Base-by-base conservation (phyloP, 371 early-diverging fungal genomes). In the Mucor racemosus region DNA sequence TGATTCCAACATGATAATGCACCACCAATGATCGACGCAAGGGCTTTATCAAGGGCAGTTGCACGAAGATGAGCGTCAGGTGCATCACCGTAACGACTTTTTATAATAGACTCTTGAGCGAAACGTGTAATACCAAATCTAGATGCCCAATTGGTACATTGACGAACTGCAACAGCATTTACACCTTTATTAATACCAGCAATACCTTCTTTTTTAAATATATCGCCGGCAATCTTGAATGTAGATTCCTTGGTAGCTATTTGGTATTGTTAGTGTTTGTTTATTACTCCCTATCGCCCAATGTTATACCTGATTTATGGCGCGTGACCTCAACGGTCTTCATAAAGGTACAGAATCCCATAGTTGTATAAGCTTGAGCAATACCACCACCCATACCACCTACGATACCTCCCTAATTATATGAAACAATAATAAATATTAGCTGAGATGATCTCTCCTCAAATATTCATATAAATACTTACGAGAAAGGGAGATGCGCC, bases 301-400 rank as follows among this genome's bases (percentile, higher is more conserved):
- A 42, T 41, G 42, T 11, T 50, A 19, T 76, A 62, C 89, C 86
- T 64, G 84, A 86, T 82, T 97, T 98, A 86, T 94, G 95, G 41
- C 97, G 88, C 4, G 98, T 98, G 50, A 98, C 97, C 71, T 98
- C 98, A 17, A 98, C 98, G 1, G 98, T 98, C 81, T 97, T 97
- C 98, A 98, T 98, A 77, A 97, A 98, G 0, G 98, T 98, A 82
- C 97, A 97, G 82, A 97, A 97, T 7, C 98, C 97, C 97, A 97
- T 98, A 33, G 98, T 97, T 36, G 95, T 90, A 84, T 98, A 96
- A 0, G 98, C 97, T 83, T 96, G 93, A 26, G 91, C 89, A 53
- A 95, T 82, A 75, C 95, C 95, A 55, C 95, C 95, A 56, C 89
- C 93, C 91, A 96, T 94, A 19, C 98, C 98, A 60, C 96, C 97